These are phyloP conservation scores for Hygrophila difformis DNA, from an alignment of 257 asterid genomes.

Conservation along the genomic window DNA sequence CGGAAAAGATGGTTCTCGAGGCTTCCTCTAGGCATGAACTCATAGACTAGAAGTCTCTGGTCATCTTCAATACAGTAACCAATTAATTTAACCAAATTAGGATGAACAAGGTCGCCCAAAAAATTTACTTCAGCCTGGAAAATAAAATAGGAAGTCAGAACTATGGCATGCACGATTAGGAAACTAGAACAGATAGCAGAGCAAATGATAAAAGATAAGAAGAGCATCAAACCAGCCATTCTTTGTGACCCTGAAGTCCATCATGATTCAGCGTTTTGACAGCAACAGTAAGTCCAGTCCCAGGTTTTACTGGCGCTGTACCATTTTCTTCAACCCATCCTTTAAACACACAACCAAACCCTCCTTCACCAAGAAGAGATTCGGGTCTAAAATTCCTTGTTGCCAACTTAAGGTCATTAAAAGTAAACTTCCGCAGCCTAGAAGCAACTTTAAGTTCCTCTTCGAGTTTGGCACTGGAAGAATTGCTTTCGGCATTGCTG, in stretches of 20 bases:
- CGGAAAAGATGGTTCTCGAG: slow-evolving; percentile 59
- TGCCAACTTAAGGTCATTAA: slow-evolving; percentile 47
- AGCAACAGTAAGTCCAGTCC: slow-evolving; percentile 64
- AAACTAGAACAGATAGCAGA: neutral
- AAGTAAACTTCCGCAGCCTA: slow-evolving; percentile 47
- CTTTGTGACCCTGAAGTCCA: slow-evolving; percentile 75
- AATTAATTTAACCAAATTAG: slow-evolving; percentile 49
- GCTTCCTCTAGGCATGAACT: slow-evolving; percentile 62
- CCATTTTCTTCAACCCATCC: slow-evolving; percentile 70
- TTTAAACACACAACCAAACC: slow-evolving; percentile 56
- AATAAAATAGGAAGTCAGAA: slow-evolving; percentile 10
- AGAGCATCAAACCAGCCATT: slow-evolving; percentile 53
- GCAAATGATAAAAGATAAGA: neutral
- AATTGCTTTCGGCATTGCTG: slow-evolving; percentile 44
- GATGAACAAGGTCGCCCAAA: slow-evolving; percentile 57
- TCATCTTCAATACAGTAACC: slow-evolving; percentile 68
- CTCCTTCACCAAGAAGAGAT: slow-evolving; percentile 64
- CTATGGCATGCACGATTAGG: neutral
- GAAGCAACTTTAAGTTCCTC: slow-evolving; percentile 54
- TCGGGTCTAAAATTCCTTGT: slow-evolving; percentile 61
- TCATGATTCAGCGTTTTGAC: slow-evolving; percentile 63
- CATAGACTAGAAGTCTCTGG: slow-evolving; percentile 51
- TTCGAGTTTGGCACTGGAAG: slow-evolving; percentile 46
- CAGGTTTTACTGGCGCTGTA: slow-evolving; percentile 59
- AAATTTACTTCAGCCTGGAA: slow-evolving; percentile 60